Evolutionary conservation across 805 yeast genomes (phyloP), one percentile per base, ranked within the genome.

Genomic region (Sugiyamaella americana): DNA sequence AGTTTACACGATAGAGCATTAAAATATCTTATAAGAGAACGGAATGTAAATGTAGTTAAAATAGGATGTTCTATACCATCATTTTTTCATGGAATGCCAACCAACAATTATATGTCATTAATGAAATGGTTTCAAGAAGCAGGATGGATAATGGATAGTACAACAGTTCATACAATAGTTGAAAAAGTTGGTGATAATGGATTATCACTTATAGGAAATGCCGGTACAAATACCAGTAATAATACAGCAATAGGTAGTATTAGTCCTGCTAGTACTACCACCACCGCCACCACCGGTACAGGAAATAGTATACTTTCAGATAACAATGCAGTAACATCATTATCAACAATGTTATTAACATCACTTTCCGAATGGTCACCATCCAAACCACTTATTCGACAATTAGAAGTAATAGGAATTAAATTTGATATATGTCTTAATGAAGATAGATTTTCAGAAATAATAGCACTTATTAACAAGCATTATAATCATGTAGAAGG

Each of bases 341-440:
- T 51, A 23, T 41, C 46, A 18, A 54, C 54, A 13, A 65, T 78
- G 72, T 54, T 68, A 13, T 57, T 79, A 44, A 58, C 70, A 16
- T 58, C 72, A 43, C 55, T 77, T 22, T 59, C 61, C 3, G 58
- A 63, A 24, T 78, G 83, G 83, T 67, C 60, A 50, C 78, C 79
- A 3, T 74, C 81, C 2, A 70, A 73, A 48, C 75, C 75, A 52
- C 69, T 78, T 4, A 74, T 77, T 37, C 63, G 74, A 43, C 80
- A 75, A 51, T 66, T 79, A 51, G 76, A 74, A 65, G 74, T 76
- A 47, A 76, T 76, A 35, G 81, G 82, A 2, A 73, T 78, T 11
- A 63, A 77, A 51, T 78, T 79, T 59, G 80, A 76, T 54, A 67
- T 78, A n/a, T 73, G 79, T 54, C 66, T 62, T 49, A 38, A 45